A percentile compares a stretch with the other conserved stretches of the same genome.
phyloP scores from a whole-genome alignment of 2,329 filamentous ascomycete genomes.

The Aspergillus clavatus region DNA sequence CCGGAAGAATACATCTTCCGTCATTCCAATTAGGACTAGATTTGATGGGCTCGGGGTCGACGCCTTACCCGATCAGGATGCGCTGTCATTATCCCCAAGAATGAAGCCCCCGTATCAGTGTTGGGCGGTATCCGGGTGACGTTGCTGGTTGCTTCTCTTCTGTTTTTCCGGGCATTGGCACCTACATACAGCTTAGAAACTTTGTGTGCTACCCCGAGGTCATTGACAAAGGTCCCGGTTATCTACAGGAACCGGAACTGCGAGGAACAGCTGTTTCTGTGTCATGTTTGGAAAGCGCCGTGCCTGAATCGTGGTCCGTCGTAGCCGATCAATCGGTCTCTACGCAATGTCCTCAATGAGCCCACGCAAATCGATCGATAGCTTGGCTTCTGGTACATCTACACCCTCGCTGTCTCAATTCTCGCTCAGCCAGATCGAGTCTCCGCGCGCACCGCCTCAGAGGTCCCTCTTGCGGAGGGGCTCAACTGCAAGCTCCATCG shows the following conservation, averaged over 20 bases:
- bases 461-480: slow-evolving; percentile 55
- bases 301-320: slow-evolving; percentile 28
- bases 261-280: slow-evolving; percentile 20
- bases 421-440: slow-evolving; percentile 34
- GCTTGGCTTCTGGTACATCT: slow-evolving; percentile 53
- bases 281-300: slow-evolving; percentile 35
- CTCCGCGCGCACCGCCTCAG: slow-evolving; percentile 31
- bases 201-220: slow-evolving; percentile 1
- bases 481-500: slow-evolving; percentile 81
- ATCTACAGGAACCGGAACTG: slow-evolving; percentile 4
- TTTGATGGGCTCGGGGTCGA: slow-evolving; percentile 7
- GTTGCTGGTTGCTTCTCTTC: slow-evolving; percentile 7
- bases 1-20: slow-evolving; percentile 12
- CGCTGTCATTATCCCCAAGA: slow-evolving; percentile 20
- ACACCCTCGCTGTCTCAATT: slow-evolving; percentile 50
- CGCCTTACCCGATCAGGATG: slow-evolving; percentile 26
- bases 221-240: slow-evolving; percentile 2
- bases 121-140: slow-evolving; percentile 11
- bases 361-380: slow-evolving; percentile 63
- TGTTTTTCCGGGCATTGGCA: slow-evolving; percentile 1
- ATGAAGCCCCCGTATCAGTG: slow-evolving; percentile 22
- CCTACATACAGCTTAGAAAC: slow-evolving; percentile 2
- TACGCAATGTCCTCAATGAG: slow-evolving; percentile 57
- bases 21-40: slow-evolving; percentile 8
- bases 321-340: slow-evolving; percentile 31